A percentile compares a stretch with the other conserved stretches of the same genome.
These are phyloP conservation scores for Aspergillus baeticus DNA, from an alignment of 495 filamentous ascomycete genomes.

Conservation along the genomic window DNA sequence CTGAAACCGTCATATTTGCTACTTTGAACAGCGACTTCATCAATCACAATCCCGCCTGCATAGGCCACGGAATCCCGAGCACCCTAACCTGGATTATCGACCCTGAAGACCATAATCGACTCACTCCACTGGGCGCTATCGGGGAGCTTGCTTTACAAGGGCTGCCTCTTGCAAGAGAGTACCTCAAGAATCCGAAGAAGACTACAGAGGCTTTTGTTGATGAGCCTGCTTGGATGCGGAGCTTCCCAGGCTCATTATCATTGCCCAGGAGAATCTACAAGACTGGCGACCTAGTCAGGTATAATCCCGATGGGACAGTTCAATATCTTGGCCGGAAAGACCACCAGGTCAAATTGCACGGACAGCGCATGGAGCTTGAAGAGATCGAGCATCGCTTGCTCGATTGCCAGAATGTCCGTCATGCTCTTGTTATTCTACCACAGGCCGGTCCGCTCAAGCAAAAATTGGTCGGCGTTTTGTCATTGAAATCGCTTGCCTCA, in stretches of 20 bases:
- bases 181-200: constrained; percentile 51
- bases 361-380: constrained; percentile 65
- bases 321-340: constrained; percentile 60
- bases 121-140: constrained; percentile 52
- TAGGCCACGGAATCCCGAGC: constrained; percentile 48
- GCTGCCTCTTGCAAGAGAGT: constrained; percentile 48
- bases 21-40: constrained; percentile 32
- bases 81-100: constrained; percentile 57
- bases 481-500: constrained; percentile 31
- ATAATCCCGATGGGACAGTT: constrained; percentile 53
- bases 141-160: constrained; percentile 55
- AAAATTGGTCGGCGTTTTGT: constrained; percentile 44
- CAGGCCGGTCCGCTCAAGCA: constrained; percentile 37
- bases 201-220: constrained; percentile 48
- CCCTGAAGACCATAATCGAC: constrained; percentile 41
- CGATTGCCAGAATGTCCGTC: constrained; percentile 34
- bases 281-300: constrained; percentile 53
- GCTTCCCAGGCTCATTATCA: constrained; percentile 20
- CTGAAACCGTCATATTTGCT: constrained; percentile 48
- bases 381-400: constrained; percentile 45
- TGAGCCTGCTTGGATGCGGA: constrained; percentile 34
- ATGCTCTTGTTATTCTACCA: constrained; percentile 47
- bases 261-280: constrained; percentile 41
- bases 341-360: constrained; percentile 65
- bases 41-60: constrained; percentile 39